These are phyloP conservation scores for Acanthamoeba castellanii DNA, from an alignment of 208 protist genomes.

Conservation along the genomic window DNA sequence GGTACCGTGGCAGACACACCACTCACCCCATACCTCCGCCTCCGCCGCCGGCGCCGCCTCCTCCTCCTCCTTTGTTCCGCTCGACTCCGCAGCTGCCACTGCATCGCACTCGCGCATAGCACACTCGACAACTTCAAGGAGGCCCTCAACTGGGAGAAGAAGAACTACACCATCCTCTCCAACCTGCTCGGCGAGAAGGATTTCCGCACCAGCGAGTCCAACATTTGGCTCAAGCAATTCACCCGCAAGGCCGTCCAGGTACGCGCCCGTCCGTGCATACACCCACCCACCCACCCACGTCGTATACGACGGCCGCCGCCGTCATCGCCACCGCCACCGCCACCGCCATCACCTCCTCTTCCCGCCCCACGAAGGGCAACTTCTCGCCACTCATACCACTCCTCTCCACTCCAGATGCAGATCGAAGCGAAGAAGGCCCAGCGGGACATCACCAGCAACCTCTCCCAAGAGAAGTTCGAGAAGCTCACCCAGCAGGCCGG, in stretches of 20 bases:
- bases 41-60: too few relatives aligned
- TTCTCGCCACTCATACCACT: too few relatives aligned
- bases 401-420: conserved; percentile 50
- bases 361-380: too few relatives aligned
- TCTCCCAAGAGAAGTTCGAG: conserved; percentile 57
- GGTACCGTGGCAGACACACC: too few relatives aligned
- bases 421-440: conserved; percentile 70
- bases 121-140: conserved; percentile 58
- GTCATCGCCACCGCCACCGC: not conserved
- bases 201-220: conserved; percentile 74
- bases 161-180: conserved; percentile 70
- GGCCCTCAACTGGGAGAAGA: conserved; percentile 69
- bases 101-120: conserved; percentile 53
- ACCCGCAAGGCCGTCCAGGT: conserved; percentile 56
- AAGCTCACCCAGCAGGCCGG: conserved; percentile 41
- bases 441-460: conserved; percentile 1
- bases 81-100: conserved; percentile 40
- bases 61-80: not conserved
- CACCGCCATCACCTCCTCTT: not conserved
- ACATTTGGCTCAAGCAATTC: conserved; percentile 70
- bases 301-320: too few relatives aligned
- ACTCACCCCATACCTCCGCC: too few relatives aligned
- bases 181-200: conserved; percentile 68
- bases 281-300: too few relatives aligned
- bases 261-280: not conserved